Conservation (phyloP, 192 early-diverging fungal species). For the Entrophospora sp. region DNA sequence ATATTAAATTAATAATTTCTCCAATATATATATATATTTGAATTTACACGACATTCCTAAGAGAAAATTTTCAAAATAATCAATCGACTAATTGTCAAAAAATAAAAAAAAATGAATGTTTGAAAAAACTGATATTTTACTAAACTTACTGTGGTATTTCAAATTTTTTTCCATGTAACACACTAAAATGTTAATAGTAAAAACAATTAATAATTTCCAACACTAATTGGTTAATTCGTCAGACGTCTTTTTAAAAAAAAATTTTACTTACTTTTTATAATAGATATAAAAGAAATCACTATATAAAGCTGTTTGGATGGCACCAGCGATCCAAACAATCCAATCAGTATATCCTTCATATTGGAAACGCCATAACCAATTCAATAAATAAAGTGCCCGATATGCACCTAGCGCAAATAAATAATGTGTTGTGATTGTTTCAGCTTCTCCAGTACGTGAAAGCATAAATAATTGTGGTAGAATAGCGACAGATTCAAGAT, state of each 20-base stretch:
- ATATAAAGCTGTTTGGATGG: slow-evolving; percentile 91
- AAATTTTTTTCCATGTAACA: slow-evolving; percentile 23
- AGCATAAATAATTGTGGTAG: slow-evolving; percentile 97
- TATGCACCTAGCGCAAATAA: slow-evolving; percentile 88
- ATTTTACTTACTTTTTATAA: slow-evolving; percentile 52
- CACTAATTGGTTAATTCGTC: no score
- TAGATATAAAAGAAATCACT: slow-evolving; percentile 99
- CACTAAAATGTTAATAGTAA: neutral
- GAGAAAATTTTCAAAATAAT: no score
- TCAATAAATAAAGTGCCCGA: slow-evolving; percentile 47
- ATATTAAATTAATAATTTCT: no score
- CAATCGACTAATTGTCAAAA: no score
- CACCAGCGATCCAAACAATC: slow-evolving; percentile 83
- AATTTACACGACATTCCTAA: no score
- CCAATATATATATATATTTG: no score
- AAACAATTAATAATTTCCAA: neutral
- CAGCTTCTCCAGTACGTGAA: slow-evolving; percentile 93
- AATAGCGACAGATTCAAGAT: slow-evolving; percentile 93
- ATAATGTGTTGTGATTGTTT: slow-evolving; percentile 99
- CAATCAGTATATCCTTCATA: slow-evolving; percentile 68
- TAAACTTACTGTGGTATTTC: slow-evolving; percentile 17
- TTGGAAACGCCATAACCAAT: slow-evolving; percentile 93
- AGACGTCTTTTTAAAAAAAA: neutral
- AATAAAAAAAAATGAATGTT: no score
- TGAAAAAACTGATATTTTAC: no score